Percentiles rank a stretch among this genome's conserved stretches.
Conservation (phyloP, 2,329 filamentous ascomycete species). For the Beauveria medogensis region DNA sequence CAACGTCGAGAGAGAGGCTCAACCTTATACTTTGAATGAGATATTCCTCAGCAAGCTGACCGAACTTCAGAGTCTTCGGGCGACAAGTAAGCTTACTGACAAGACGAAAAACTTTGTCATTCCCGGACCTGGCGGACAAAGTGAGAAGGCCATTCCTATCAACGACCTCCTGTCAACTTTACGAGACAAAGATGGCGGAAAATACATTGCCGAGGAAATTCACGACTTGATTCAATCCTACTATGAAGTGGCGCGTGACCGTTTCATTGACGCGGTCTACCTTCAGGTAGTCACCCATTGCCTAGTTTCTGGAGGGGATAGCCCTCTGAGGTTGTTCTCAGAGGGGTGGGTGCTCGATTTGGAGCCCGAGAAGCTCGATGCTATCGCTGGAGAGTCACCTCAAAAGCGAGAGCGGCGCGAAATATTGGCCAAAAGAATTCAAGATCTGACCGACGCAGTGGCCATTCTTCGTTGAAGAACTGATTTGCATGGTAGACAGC, state of each 20-base stretch:
- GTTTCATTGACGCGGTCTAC: slow-evolving; percentile 29
- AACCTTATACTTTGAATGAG: slow-evolving; percentile 23
- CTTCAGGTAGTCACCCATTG: slow-evolving; percentile 21
- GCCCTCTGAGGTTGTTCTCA: slow-evolving; percentile 14
- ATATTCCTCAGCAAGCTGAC: slow-evolving; percentile 17
- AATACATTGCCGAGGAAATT: slow-evolving; percentile 20
- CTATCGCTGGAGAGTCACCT: not conserved
- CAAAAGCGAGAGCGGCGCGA: not conserved
- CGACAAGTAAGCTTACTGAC: too few relatives aligned
- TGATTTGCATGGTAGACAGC: not conserved
- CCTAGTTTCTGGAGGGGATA: slow-evolving; percentile 19
- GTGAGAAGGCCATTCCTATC: too few relatives aligned
- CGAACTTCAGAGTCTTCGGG: not conserved
- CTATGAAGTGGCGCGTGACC: slow-evolving; percentile 24
- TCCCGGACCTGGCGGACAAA: too few relatives aligned
- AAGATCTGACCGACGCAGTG: not conserved
- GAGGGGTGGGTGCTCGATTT: slow-evolving; percentile 1
- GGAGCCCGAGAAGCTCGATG: not conserved
- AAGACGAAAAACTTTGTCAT: not conserved
- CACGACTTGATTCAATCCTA: slow-evolving; percentile 25
- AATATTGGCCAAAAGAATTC: not conserved
- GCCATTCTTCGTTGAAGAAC: not conserved
- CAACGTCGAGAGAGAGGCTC: slow-evolving; percentile 19
- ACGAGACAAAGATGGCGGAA: slow-evolving; percentile 14
- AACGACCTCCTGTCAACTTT: slow-evolving; percentile 9